These are phyloP conservation scores for Parastagonospora nodorum DNA, from an alignment of 2,329 filamentous ascomycete species.

Conservation along the genomic window DNA sequence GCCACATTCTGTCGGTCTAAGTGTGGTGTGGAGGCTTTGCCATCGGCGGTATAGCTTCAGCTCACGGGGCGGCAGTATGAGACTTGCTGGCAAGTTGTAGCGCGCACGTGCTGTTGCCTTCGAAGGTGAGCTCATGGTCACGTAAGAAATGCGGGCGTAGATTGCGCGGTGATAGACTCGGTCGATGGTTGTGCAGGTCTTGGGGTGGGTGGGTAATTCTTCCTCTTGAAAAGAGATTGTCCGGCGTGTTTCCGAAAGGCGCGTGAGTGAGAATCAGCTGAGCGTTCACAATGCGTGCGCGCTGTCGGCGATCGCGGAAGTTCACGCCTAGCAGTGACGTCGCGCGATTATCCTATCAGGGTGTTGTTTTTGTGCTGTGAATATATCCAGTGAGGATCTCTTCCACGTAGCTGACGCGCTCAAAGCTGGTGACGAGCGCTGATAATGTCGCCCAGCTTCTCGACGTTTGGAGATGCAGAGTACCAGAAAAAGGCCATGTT, in stretches of 20 bases:
- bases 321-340: too few species aligned
- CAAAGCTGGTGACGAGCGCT: slow-evolving; percentile 28
- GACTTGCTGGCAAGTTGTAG: slow-evolving; percentile 25
- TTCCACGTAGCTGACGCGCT: slow-evolving; percentile 7
- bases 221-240: background rate
- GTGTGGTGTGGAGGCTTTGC: slow-evolving; percentile 28
- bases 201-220: background rate
- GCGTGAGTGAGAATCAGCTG: too few species aligned
- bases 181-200: background rate
- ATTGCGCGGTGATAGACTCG: too few species aligned
- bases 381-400: background rate
- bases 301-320: too few species aligned
- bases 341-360: background rate
- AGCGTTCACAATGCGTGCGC: too few species aligned
- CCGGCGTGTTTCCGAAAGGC: too few species aligned
- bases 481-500: slow-evolving; percentile 33
- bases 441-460: slow-evolving; percentile 28
- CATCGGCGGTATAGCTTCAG: slow-evolving; percentile 36
- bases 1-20: slow-evolving; percentile 22
- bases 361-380: background rate
- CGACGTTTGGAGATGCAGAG: slow-evolving; percentile 26
- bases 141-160: background rate
- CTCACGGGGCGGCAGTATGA: slow-evolving; percentile 30
- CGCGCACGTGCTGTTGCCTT: background rate
- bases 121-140: background rate